phyloP scores from a whole-genome alignment of 2,329 filamentous ascomycete genomes.

The Salinomyces thailandicus region DNA sequence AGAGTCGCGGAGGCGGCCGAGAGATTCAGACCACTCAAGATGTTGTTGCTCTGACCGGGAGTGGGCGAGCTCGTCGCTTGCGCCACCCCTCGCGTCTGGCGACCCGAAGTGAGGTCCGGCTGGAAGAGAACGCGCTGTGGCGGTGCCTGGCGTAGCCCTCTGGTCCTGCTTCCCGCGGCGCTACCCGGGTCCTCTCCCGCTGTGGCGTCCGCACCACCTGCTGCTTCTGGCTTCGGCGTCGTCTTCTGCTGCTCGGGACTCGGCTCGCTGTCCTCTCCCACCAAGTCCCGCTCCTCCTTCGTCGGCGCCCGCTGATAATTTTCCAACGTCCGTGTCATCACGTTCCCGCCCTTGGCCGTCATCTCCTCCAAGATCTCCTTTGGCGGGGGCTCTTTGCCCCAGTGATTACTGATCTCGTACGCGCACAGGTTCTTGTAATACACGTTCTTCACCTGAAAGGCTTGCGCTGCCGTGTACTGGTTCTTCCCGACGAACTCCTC shows the following conservation, averaged over 20 bases:
- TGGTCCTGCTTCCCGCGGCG: slow-evolving; percentile 23
- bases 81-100: slow-evolving; percentile 48
- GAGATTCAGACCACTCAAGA: slow-evolving; percentile 16
- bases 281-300: slow-evolving; percentile 36
- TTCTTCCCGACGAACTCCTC: slow-evolving; percentile 65
- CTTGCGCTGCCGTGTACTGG: slow-evolving; percentile 68
- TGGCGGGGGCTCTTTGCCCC: slow-evolving; percentile 71
- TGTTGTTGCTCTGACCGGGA: slow-evolving; percentile 39
- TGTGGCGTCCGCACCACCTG: slow-evolving; percentile 27
- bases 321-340: slow-evolving; percentile 69
- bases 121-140: slow-evolving; percentile 77
- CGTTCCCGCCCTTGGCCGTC: slow-evolving; percentile 67
- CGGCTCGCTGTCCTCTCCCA: slow-evolving; percentile 36
- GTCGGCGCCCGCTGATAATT: slow-evolving; percentile 52
- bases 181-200: slow-evolving; percentile 39
- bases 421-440: slow-evolving; percentile 82
- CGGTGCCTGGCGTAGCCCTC: slow-evolving; percentile 58
- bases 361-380: slow-evolving; percentile 76
- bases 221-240: slow-evolving; percentile 43
- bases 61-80: slow-evolving; percentile 28
- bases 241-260: slow-evolving; percentile 30
- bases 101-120: slow-evolving; percentile 58
- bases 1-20: slow-evolving; percentile 40
- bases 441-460: slow-evolving; percentile 74
- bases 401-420: slow-evolving; percentile 70